Percentiles rank a stretch among this genome's conserved stretches.
These are phyloP conservation scores for Phlegmacium glaucopus DNA, from an alignment of 768 basidiomycete species.

Conservation along the genomic window DNA sequence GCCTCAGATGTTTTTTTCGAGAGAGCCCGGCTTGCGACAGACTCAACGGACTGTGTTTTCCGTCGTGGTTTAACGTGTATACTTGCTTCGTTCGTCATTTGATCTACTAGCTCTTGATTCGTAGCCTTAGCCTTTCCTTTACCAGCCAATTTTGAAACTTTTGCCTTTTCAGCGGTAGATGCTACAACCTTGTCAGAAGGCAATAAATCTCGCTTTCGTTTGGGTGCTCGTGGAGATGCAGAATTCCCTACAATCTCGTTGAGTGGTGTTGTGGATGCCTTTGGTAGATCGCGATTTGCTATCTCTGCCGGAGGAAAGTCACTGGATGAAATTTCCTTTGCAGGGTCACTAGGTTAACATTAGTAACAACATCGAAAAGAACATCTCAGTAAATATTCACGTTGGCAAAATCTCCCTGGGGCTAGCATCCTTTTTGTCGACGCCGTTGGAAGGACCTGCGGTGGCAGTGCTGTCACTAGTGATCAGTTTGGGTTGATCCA, in stretches of 20 bases:
- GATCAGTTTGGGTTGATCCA: constrained; percentile 32
- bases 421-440: too few species aligned
- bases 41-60: constrained; percentile 24
- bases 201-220: constrained; percentile 14
- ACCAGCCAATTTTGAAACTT: constrained; percentile 7
- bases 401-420: too few species aligned
- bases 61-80: constrained; percentile 22
- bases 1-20: constrained; percentile 3
- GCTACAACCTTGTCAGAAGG: neutral
- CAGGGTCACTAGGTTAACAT: too few species aligned
- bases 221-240: constrained; percentile 1
- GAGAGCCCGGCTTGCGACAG: neutral
- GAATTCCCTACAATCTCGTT: neutral
- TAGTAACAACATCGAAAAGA: too few species aligned
- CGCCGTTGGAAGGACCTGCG: constrained; percentile 7
- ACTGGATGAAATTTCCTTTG: too few species aligned
- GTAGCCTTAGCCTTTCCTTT: constrained; percentile 9
- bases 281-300: neutral
- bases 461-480: constrained; percentile 18
- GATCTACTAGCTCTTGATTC: constrained; percentile 3
- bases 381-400: too few species aligned
- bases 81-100: constrained; percentile 9
- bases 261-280: neutral
- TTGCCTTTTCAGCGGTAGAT: neutral
- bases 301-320: too few species aligned